Base-by-base conservation (phyloP, 768 basidiomycete species). In the Mrakia gelida region DNA sequence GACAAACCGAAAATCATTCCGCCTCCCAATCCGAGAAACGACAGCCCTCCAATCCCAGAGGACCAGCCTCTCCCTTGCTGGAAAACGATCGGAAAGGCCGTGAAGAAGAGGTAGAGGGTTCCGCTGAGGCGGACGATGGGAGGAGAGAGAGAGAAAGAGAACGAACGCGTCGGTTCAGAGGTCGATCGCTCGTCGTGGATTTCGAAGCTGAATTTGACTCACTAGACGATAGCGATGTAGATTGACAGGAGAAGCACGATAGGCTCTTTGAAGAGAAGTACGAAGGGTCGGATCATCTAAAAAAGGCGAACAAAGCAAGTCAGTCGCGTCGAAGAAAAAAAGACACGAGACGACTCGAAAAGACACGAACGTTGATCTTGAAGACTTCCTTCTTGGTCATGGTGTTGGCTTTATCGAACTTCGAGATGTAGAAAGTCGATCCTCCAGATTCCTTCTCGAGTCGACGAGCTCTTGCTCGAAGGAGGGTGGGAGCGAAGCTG, bases 401-500 rank as follows among this genome's bases (percentile, higher is more conserved):
- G 78, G 72, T 78, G 49, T 89, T 88, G 72, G 87, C 85, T 38
- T 86, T 86, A 81, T 92, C 90, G 75, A 88, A 89, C 78, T 89
- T 89, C 0, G 89, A 88, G 74, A 88, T 89, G 15, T 88, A 71
- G 41, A 87, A 81, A 1, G 59, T 30, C 8, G 49, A 18, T 7
- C 54, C 63, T 85, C 0, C 89, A 88, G 41, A 89, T 86, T 15
- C 85, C 86, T 81, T 87, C 86, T 0, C 90, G 80, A 23, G 83
- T 84, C 75, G 84, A 84, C 1, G 45, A 49, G 88, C 88, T 72
- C 87, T 88, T 71, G 85, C 83, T 4, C 85, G 83, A 3, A 92
- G 86, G 10, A 91, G 82, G 18, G 90, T 85, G 0, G 91, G 90
- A 0, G 88, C 89, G 80, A 89, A 92, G 11, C 91, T 91, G 84